These are phyloP conservation scores for Trichocomaceae sp. DNA, from an alignment of 2,329 filamentous ascomycete genomes.

Conservation along the genomic window DNA sequence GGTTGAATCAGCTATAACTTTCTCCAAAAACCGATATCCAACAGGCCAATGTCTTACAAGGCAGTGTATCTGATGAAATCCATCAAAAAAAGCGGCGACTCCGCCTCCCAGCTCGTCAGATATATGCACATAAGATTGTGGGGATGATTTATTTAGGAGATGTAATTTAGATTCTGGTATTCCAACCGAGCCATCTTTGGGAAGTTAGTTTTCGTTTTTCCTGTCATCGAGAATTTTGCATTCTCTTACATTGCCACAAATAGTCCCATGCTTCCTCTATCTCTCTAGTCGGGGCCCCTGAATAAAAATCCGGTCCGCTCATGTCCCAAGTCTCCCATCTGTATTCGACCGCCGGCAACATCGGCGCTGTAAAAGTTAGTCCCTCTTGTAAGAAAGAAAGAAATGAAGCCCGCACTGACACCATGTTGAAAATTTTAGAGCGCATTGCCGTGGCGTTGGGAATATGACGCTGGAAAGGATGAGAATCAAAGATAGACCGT, in stretches of 20 bases:
- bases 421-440: too few species aligned
- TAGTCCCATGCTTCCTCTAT: not conserved
- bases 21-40: too few species aligned
- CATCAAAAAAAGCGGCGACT: constrained; percentile 2
- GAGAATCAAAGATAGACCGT: too few species aligned
- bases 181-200: constrained; percentile 1
- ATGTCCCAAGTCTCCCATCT: not conserved
- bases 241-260: constrained; percentile 4
- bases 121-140: not conserved
- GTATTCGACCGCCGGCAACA: constrained; percentile 3
- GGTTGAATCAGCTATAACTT: too few species aligned
- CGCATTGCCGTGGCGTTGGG: too few species aligned
- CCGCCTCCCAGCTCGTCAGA: constrained; percentile 3
- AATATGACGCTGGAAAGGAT: too few species aligned
- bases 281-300: not conserved
- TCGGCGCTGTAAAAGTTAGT: not conserved
- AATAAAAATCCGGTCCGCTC: not conserved
- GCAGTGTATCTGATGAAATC: constrained; percentile 5
- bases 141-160: constrained; percentile 1
- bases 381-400: too few species aligned
- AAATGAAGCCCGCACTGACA: too few species aligned
- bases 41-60: not conserved
- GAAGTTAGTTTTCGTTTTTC: not conserved
- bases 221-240: not conserved
- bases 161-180: constrained; percentile 1